These are phyloP conservation scores for Globisporangium parvum DNA, from an alignment of 352 stramenopile species.

Conservation along the genomic window DNA sequence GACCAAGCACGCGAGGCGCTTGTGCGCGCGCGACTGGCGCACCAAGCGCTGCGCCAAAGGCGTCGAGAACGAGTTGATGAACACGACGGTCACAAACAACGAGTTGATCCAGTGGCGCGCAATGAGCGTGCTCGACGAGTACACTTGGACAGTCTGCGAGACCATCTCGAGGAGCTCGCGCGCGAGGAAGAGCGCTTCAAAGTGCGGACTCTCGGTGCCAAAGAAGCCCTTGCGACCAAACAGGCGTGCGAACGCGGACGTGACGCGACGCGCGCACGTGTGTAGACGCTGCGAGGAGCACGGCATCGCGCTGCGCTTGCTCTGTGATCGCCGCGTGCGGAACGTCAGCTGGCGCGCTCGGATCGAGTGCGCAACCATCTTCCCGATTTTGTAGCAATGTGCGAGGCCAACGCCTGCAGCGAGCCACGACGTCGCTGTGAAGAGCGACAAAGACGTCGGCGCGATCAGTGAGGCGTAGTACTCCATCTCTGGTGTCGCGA, in stretches of 20 bases:
- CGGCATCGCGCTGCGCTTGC: neutral
- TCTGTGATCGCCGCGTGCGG: neutral
- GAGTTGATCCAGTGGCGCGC: slow-evolving; percentile 7
- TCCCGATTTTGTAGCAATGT: slow-evolving; percentile 1
- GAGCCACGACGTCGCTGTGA: neutral
- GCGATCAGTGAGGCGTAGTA: slow-evolving; percentile 6
- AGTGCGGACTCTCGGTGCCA: slow-evolving; percentile 3
- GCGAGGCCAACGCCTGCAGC: neutral
- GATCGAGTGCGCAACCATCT: slow-evolving; percentile 1
- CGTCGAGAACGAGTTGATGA: slow-evolving; percentile 8
- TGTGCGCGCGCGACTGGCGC: neutral
- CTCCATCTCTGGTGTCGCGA: slow-evolving; percentile 4
- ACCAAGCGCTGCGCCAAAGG: neutral
- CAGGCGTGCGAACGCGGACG: neutral
- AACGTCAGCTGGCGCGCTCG: slow-evolving; percentile 1
- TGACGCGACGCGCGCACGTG: neutral
- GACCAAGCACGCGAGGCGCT: slow-evolving; percentile 16
- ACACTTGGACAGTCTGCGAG: slow-evolving; percentile 6
- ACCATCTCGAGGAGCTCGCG: slow-evolving; percentile 7
- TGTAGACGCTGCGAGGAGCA: too few relatives aligned
- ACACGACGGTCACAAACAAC: neutral
- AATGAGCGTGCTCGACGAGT: slow-evolving; percentile 8
- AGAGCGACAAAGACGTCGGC: neutral
- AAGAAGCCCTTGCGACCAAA: slow-evolving; percentile 1
- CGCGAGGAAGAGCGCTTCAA: slow-evolving; percentile 3